Percentiles rank a stretch among this genome's conserved stretches.
These are phyloP conservation scores for Craspedostauros australis DNA, from an alignment of 108 stramenopile species.

Conservation along the genomic window DNA sequence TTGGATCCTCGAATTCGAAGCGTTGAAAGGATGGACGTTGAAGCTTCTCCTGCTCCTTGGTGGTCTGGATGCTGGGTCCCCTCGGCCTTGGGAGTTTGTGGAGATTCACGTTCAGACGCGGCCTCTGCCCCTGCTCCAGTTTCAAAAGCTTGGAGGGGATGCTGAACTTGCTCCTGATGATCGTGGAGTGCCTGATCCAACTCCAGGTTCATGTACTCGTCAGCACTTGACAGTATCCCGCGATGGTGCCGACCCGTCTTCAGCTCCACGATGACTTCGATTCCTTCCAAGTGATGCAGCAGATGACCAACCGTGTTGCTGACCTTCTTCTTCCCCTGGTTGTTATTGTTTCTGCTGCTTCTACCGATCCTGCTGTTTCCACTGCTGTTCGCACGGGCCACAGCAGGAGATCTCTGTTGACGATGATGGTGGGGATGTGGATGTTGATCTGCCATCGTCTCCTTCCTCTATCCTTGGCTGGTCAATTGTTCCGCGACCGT, in stretches of 20 bases:
- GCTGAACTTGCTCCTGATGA: not conserved
- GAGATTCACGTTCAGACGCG: not conserved
- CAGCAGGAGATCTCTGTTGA: too few species aligned
- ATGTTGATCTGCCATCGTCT: too few species aligned
- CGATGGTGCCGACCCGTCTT: conserved; percentile 55
- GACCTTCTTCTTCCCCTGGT: conserved; percentile 1
- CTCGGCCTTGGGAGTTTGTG: not conserved
- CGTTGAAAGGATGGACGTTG: conserved; percentile 6
- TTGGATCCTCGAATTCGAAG: conserved; percentile 60
- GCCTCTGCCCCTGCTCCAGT: conserved; percentile 1
- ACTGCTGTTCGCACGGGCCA: too few species aligned
- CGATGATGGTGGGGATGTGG: too few species aligned
- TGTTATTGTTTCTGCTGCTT: too few species aligned
- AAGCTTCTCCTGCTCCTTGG: not conserved
- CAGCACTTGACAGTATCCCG: conserved; percentile 46
- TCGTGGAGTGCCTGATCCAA: conserved; percentile 13
- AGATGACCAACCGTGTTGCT: conserved; percentile 31
- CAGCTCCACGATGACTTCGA: conserved; percentile 61
- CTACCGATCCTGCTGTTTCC: too few species aligned
- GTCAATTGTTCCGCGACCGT: too few species aligned
- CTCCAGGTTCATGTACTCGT: conserved; percentile 67
- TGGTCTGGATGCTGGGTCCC: not conserved
- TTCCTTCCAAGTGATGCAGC: conserved; percentile 52
- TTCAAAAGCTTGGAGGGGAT: not conserved
- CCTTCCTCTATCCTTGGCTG: too few species aligned